phyloP scores from a whole-genome alignment of 2,329 filamentous ascomycete species.

The Cladosporium sp. region DNA sequence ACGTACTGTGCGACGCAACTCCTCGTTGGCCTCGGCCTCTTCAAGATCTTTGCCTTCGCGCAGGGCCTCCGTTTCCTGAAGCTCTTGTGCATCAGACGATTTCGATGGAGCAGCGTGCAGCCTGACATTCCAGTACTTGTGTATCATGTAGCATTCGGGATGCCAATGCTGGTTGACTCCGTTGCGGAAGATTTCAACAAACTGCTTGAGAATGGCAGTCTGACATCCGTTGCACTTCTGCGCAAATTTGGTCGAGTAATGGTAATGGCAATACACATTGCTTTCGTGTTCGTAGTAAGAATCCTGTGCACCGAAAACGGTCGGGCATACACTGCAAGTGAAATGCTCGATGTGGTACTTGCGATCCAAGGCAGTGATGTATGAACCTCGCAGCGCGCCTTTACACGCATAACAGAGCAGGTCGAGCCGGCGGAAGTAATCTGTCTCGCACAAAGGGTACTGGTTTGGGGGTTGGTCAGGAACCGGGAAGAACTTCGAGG shows the following conservation, averaged over 20 bases:
- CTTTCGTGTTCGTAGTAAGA: constrained; percentile 98
- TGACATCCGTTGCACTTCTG: constrained; percentile 96
- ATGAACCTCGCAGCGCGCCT: constrained; percentile 87
- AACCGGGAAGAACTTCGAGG: constrained; percentile 97
- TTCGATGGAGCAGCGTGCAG: constrained; percentile 46
- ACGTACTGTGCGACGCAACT: constrained; percentile 70
- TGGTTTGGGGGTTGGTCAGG: constrained; percentile 85
- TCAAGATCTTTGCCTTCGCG: constrained; percentile 30
- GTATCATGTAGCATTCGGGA: constrained; percentile 99
- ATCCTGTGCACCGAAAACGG: constrained; percentile 96
- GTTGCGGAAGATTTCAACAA: constrained; percentile 97
- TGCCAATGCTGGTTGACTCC: constrained; percentile 99
- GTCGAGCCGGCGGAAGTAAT: constrained; percentile 91
- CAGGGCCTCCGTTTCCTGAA: constrained; percentile 21
- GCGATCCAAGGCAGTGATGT: constrained; percentile 93
- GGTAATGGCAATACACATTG: constrained; percentile 95
- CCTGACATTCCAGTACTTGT: constrained; percentile 99
- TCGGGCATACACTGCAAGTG: constrained; percentile 93
- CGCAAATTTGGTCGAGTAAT: constrained; percentile 96
- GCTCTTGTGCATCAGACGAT: constrained; percentile 32
- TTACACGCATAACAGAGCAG: constrained; percentile 89
- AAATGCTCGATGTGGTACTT: constrained; percentile 99
- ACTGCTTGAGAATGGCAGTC: constrained; percentile 96
- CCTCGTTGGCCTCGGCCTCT: constrained; percentile 57
- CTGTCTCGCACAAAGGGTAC: constrained; percentile 94